These are phyloP conservation scores for Bombardia bombarda DNA, from an alignment of 495 filamentous ascomycete species.

Conservation along the genomic window DNA sequence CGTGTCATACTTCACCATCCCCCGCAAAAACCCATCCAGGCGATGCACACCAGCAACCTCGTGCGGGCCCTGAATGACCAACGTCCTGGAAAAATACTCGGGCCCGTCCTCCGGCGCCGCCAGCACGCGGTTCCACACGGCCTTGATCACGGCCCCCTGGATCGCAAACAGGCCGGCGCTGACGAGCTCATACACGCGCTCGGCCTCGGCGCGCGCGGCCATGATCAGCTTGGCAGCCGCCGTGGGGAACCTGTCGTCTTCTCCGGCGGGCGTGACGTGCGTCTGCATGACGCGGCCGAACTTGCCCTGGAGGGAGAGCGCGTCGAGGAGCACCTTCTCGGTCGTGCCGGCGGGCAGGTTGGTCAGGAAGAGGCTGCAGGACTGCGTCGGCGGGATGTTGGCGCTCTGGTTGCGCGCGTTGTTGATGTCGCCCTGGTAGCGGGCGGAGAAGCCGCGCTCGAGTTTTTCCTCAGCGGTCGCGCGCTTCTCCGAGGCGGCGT, in stretches of 20 bases:
- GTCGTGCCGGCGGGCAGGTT: not conserved
- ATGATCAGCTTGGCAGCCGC: not conserved
- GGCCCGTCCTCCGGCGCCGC: not conserved
- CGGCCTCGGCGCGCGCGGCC: not conserved
- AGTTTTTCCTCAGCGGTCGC: not conserved
- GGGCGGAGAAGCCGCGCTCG: not conserved
- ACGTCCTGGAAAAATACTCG: not conserved
- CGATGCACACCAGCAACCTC: not conserved
- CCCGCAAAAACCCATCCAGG: not conserved
- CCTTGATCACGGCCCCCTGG: not conserved
- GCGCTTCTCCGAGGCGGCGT: not conserved
- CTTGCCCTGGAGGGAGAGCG: not conserved
- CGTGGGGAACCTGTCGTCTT: not conserved
- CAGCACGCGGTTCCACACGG: not conserved
- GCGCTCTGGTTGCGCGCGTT: not conserved
- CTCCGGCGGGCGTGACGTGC: not conserved
- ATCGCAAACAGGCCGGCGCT: not conserved
- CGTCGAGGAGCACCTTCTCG: not conserved
- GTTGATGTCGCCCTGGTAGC: not conserved
- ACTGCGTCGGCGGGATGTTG: not conserved
- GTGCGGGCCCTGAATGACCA: not conserved
- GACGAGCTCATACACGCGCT: not conserved
- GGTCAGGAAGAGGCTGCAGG: not conserved
- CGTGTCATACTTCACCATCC: not conserved
- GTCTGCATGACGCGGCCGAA: not conserved